Evolutionary conservation across 2,329 filamentous ascomycete genomes (phyloP).

Genomic region (Lecanicillium sp.): DNA sequence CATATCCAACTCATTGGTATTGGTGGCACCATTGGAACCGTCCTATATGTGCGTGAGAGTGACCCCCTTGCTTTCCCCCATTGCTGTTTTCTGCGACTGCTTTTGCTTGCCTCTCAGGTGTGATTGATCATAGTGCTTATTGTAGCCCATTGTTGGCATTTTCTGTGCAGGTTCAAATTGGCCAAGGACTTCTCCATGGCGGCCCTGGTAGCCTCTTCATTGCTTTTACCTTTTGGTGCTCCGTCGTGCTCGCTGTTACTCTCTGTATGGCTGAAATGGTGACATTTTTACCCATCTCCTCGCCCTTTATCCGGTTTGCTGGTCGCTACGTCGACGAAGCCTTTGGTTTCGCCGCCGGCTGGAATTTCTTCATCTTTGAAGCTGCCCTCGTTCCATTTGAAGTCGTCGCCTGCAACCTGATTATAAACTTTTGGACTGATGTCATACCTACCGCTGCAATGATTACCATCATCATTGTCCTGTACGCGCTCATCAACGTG

Average conservation of each 20-base stretch:
- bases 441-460: constrained; percentile 50
- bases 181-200: constrained; percentile 47
- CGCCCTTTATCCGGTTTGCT: constrained; percentile 70
- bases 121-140: constrained; percentile 1
- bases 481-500: constrained; percentile 54
- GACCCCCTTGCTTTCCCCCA: constrained; percentile 12
- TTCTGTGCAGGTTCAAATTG: constrained; percentile 40
- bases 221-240: constrained; percentile 54
- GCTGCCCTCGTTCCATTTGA: constrained; percentile 61
- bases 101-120: too few species aligned
- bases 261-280: constrained; percentile 67
- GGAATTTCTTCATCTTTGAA: constrained; percentile 68
- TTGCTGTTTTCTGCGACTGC: constrained; percentile 6
- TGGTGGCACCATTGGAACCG: constrained; percentile 56
- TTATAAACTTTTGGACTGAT: constrained; percentile 56
- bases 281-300: constrained; percentile 67
- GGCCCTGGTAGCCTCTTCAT: constrained; percentile 51
- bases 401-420: constrained; percentile 55
- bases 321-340: constrained; percentile 68
- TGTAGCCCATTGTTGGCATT: constrained; percentile 10
- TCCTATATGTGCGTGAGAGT: constrained; percentile 38
- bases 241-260: constrained; percentile 51
- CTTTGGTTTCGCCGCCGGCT: constrained; percentile 64
- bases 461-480: constrained; percentile 43
- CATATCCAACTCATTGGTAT: constrained; percentile 55